Percentiles rank a stretch among this genome's conserved stretches.
Evolutionary conservation across 768 basidiomycete genomes (phyloP).

Genomic region (Fomitopsis pulvina): DNA sequence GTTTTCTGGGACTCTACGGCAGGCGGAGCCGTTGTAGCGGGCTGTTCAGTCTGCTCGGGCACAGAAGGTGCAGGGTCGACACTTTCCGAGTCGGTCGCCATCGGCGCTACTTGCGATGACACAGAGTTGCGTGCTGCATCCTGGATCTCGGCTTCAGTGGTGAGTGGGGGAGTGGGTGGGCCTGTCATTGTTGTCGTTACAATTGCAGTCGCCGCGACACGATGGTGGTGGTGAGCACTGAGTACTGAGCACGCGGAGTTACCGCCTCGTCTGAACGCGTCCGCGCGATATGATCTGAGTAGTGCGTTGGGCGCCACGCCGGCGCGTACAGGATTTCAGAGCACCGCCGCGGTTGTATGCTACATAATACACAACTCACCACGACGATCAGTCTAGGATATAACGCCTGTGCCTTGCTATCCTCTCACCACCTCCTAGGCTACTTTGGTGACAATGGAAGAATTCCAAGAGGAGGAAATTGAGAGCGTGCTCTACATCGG

Average conservation of each 20-base stretch:
- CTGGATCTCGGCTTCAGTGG: slow-evolving; percentile 50
- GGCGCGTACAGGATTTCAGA: too few relatives aligned
- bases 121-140: slow-evolving; percentile 30
- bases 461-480: slow-evolving; percentile 62
- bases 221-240: not conserved
- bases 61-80: slow-evolving; percentile 5
- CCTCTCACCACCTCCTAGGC: too few relatives aligned
- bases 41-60: slow-evolving; percentile 2
- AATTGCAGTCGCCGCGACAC: too few relatives aligned
- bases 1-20: slow-evolving; percentile 1
- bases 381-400: too few relatives aligned
- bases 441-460: slow-evolving; percentile 45
- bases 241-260: not conserved
- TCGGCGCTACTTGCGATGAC: slow-evolving; percentile 8
- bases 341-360: not conserved
- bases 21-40: slow-evolving; percentile 1
- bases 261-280: not conserved
- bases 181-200: slow-evolving; percentile 40
- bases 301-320: not conserved
- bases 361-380: not conserved
- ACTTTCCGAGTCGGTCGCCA: not conserved
- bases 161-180: slow-evolving; percentile 59
- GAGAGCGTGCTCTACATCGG: slow-evolving; percentile 86
- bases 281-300: not conserved
- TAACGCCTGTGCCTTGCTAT: too few relatives aligned